These are phyloP conservation scores for Pseudomicrostroma phylloplanum DNA, from an alignment of 1,284 basidiomycete genomes.

Conservation along the genomic window DNA sequence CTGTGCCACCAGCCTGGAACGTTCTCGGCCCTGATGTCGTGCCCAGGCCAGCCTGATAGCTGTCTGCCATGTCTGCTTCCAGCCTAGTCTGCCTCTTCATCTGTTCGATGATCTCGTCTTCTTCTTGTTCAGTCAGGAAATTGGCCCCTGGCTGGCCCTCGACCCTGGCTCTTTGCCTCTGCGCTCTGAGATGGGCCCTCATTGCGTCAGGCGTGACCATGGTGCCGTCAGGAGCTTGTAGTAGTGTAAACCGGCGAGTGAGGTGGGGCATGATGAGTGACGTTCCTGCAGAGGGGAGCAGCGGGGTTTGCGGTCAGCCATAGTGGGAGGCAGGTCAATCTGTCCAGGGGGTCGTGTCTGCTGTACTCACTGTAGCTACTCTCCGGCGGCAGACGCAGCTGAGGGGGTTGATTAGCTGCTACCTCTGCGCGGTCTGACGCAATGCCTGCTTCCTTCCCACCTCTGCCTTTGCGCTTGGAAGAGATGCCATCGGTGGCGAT, in stretches of 20 bases:
- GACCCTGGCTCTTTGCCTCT: constrained; percentile 37
- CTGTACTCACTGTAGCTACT: constrained; percentile 7
- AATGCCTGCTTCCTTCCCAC: not conserved
- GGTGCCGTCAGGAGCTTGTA: constrained; percentile 36
- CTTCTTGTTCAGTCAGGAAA: constrained; percentile 44
- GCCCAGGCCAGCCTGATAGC: not conserved
- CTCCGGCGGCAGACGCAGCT: not conserved
- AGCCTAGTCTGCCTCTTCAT: constrained; percentile 21
- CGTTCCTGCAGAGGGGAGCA: constrained; percentile 14
- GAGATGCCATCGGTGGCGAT: not conserved
- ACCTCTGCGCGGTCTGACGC: not conserved
- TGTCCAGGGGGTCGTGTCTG: not conserved
- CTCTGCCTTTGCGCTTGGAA: not conserved
- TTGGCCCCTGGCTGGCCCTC: constrained; percentile 17
- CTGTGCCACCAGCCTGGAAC: constrained; percentile 19
- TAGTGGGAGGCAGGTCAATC: not conserved
- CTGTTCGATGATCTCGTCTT: constrained; percentile 44
- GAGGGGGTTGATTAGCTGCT: not conserved
- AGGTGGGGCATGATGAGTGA: constrained; percentile 47
- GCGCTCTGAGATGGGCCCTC: constrained; percentile 39
- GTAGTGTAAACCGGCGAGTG: constrained; percentile 37
- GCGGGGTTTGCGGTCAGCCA: not conserved
- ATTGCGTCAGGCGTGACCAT: constrained; percentile 43
- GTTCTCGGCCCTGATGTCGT: not conserved
- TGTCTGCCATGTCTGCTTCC: constrained; percentile 20